A percentile compares a stretch with the other conserved stretches of the same genome.
Conservation (phyloP, 345 rosid genomes). For the Eucalyptus camaldulensis region DNA sequence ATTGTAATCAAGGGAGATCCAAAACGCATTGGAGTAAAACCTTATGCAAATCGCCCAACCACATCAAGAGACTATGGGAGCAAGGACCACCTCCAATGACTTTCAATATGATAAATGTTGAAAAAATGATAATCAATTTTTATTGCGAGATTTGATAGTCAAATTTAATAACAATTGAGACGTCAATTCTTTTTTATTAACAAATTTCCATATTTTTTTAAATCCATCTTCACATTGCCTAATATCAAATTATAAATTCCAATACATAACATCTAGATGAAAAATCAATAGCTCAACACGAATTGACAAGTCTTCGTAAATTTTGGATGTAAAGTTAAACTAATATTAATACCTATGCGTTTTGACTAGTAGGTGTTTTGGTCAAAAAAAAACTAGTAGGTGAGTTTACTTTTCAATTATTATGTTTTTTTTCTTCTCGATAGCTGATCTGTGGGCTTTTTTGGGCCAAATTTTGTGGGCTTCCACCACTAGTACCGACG, state of each 20-base stretch:
- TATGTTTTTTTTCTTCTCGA: neutral
- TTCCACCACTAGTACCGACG: fast-evolving
- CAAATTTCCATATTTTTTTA: too few species aligned
- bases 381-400: neutral
- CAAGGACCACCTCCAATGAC: too few species aligned
- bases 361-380: neutral
- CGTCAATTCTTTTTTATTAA: too few species aligned
- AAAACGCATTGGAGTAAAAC: too few species aligned
- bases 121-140: neutral
- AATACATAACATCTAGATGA: neutral
- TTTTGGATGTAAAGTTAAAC: neutral
- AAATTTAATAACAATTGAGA: neutral
- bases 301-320: neutral
- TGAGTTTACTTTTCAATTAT: neutral
- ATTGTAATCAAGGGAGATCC: too few species aligned
- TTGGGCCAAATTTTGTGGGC: neutral
- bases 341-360: neutral
- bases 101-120: neutral
- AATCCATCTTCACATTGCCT: neutral
- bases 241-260: neutral
- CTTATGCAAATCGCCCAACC: too few species aligned
- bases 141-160: neutral
- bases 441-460: neutral
- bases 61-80: too few species aligned
- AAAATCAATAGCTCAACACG: neutral